Conservation (phyloP, 768 basidiomycete species). For the Lactarius deliciosus region DNA sequence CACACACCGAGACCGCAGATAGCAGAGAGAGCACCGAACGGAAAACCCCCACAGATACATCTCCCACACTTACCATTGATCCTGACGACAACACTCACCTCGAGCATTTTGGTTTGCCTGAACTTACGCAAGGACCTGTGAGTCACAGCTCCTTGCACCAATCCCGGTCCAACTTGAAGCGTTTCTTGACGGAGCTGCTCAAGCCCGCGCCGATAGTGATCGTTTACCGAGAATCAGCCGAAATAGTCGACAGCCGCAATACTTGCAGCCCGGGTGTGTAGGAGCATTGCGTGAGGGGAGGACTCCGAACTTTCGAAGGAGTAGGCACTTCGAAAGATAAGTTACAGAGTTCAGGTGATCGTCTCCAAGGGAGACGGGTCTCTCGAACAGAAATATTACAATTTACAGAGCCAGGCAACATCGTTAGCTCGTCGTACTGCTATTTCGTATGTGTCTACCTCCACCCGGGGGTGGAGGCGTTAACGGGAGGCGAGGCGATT, state of each 20-base stretch:
- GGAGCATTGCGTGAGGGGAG: background rate
- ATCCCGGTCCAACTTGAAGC: background rate
- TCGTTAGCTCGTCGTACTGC: background rate
- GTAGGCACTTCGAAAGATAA: too few species aligned
- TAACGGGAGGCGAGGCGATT: too few species aligned
- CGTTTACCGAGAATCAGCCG: conserved; percentile 31
- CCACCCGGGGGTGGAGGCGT: background rate
- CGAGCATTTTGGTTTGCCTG: background rate
- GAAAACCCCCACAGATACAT: background rate
- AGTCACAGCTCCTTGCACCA: background rate
- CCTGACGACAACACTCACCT: background rate
- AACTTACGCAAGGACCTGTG: background rate
- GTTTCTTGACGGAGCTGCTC: conserved; percentile 34
- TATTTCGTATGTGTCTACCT: background rate
- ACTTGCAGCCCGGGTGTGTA: background rate
- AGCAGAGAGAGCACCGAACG: background rate
- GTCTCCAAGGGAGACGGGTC: background rate
- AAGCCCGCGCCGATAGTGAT: conserved; percentile 55
- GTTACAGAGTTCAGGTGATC: too few species aligned
- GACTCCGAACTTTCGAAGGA: background rate
- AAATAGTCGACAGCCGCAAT: background rate
- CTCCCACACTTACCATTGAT: conserved; percentile 14
- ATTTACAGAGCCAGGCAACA: background rate
- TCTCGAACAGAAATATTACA: background rate
- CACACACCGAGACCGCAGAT: background rate